Conservation (phyloP, 768 basidiomycete species). For the Amanita rubescens region DNA sequence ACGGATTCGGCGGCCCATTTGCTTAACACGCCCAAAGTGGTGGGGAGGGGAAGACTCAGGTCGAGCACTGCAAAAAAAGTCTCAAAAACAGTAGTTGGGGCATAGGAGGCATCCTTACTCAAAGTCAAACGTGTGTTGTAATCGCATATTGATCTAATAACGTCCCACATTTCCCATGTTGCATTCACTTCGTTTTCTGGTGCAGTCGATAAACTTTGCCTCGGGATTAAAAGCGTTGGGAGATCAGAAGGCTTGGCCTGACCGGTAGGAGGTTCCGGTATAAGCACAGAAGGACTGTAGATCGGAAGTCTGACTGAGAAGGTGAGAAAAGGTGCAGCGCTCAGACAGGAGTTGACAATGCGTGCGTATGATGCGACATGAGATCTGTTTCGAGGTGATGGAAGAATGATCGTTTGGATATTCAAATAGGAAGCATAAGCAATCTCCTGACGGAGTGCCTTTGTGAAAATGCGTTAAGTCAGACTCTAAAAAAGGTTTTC, state of each 20-base stretch:
- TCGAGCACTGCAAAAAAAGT: conserved; percentile 64
- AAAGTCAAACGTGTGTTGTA: conserved; percentile 69
- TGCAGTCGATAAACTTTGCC: conserved; percentile 27
- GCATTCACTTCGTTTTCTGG: conserved; percentile 55
- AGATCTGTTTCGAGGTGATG: conserved; percentile 77
- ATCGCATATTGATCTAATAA: conserved; percentile 83
- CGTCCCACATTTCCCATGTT: conserved; percentile 99
- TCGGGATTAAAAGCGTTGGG: conserved; percentile 32
- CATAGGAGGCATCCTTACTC: conserved; percentile 37
- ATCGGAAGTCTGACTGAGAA: conserved; percentile 81
- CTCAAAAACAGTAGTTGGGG: conserved; percentile 2
- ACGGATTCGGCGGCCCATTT: conserved; percentile 95
- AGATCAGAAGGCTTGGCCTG: conserved; percentile 11
- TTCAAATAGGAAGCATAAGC: conserved; percentile 91
- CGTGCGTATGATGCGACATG: conserved; percentile 92
- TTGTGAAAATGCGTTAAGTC: conserved; percentile 5
- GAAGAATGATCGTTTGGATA: conserved; percentile 77
- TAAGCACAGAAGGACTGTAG: conserved; percentile 64
- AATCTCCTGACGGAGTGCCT: conserved; percentile 93
- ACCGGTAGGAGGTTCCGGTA: conserved; percentile 23
- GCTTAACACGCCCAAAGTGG: conserved; percentile 62
- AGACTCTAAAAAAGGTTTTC: conserved; percentile 5
- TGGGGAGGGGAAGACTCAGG: conserved; percentile 81
- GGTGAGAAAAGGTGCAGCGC: conserved; percentile 61
- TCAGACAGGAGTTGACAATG: conserved; percentile 73